Evolutionary conservation across 768 basidiomycete genomes (phyloP).

Genomic region (Lactifluus subvellereus): DNA sequence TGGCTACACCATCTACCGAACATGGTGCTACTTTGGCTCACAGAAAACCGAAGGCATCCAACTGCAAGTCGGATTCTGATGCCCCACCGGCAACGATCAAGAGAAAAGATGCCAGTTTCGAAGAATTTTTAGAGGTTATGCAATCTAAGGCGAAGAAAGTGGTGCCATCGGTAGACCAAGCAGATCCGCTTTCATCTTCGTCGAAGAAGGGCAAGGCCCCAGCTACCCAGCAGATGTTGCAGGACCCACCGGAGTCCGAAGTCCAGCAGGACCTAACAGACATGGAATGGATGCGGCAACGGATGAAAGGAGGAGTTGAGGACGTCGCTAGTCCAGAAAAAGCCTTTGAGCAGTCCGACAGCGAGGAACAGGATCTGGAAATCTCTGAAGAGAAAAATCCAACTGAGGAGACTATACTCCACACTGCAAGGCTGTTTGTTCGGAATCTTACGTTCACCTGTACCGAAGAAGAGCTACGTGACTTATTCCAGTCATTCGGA

Average conservation of each 20-base stretch:
- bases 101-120: conserved; percentile 37
- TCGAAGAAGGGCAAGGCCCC: conserved; percentile 24
- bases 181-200: conserved; percentile 10
- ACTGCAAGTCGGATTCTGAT: conserved; percentile 10
- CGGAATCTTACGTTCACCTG: conserved; percentile 93
- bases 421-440: conserved; percentile 79
- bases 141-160: conserved; percentile 51
- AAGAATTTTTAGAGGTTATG: conserved; percentile 75
- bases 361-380: conserved; percentile 36
- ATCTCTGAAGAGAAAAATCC: conserved; percentile 21
- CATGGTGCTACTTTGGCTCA: conserved; percentile 24
- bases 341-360: conserved; percentile 58
- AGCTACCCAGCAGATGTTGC: neutral
- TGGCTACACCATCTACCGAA: conserved; percentile 33
- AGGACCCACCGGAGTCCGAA: conserved; percentile 23
- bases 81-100: conserved; percentile 10
- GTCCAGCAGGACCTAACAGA: conserved; percentile 49
- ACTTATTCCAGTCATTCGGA: conserved; percentile 65
- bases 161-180: conserved; percentile 60
- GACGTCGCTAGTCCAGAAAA: conserved; percentile 38
- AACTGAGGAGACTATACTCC: conserved; percentile 48
- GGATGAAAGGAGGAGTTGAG: conserved; percentile 45
- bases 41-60: conserved; percentile 8
- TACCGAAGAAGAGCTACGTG: conserved; percentile 60
- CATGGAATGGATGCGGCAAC: conserved; percentile 67